Evolutionary conservation across 2,329 filamentous ascomycete species (phyloP).

Genomic region (Plectosphaerella cucumerina): DNA sequence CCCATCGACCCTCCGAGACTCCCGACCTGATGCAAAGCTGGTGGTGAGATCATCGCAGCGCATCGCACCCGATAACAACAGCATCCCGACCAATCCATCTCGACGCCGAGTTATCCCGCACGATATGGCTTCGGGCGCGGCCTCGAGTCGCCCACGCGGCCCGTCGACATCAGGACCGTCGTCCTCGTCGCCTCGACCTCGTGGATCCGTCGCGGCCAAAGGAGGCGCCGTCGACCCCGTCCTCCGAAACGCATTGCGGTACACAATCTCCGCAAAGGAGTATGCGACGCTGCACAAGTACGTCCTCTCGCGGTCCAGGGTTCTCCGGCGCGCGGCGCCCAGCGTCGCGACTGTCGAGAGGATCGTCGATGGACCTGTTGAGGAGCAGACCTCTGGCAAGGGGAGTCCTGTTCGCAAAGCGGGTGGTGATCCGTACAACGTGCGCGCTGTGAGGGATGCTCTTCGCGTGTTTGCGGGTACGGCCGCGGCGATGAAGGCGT

Average conservation of each 20-base stretch:
- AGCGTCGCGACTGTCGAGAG: constrained; percentile 51
- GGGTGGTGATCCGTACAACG: constrained; percentile 61
- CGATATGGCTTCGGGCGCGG: background rate
- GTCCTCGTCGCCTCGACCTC: constrained; percentile 10
- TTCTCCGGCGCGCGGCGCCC: constrained; percentile 51
- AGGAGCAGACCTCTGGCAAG: constrained; percentile 16
- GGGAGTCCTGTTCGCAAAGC: constrained; percentile 12
- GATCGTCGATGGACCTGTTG: constrained; percentile 27
- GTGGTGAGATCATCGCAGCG: constrained; percentile 4
- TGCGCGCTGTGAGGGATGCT: constrained; percentile 65
- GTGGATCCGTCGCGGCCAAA: constrained; percentile 5
- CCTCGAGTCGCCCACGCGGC: background rate
- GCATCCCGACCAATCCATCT: background rate
- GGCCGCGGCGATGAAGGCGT: constrained; percentile 59
- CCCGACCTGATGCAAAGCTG: background rate
- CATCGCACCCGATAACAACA: too few species aligned
- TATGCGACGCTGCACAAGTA: constrained; percentile 83
- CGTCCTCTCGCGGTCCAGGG: constrained; percentile 67
- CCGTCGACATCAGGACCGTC: constrained; percentile 8
- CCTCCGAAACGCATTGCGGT: constrained; percentile 79
- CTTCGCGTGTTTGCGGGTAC: constrained; percentile 66
- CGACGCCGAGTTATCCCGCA: background rate
- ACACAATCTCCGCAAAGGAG: constrained; percentile 80
- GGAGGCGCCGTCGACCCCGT: constrained; percentile 54
- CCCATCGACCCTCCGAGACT: background rate